phyloP scores from a whole-genome alignment of 2,329 filamentous ascomycete genomes.

The Parasarocladium wereldwijsianum region DNA sequence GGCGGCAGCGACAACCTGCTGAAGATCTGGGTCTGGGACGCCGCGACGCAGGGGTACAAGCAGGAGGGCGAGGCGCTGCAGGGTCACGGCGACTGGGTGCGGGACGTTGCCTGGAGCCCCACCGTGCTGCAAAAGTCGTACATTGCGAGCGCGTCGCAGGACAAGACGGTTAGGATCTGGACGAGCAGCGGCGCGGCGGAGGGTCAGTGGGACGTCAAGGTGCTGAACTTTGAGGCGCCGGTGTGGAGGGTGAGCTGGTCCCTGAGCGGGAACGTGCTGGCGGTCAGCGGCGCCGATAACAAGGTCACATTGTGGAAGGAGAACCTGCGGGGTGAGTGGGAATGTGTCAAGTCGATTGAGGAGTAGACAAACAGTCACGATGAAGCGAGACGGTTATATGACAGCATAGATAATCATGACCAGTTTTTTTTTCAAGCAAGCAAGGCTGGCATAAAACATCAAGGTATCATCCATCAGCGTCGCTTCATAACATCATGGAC shows the following conservation, averaged over 20 bases:
- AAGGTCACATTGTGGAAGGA: conserved; percentile 98
- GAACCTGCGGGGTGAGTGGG: conserved; percentile 91
- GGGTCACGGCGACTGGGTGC: conserved; percentile 91
- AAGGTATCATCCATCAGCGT: no score
- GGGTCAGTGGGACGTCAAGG: conserved; percentile 71
- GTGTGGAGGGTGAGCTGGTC: conserved; percentile 98
- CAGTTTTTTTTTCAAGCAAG: conserved; percentile 2
- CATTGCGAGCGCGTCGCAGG: conserved; percentile 88
- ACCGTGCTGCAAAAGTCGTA: conserved; percentile 92
- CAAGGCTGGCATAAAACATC: no score
- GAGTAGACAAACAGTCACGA: conserved; percentile 39
- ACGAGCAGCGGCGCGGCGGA: conserved; percentile 51
- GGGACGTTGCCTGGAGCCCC: conserved; percentile 93
- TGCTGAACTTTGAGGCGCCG: conserved; percentile 73
- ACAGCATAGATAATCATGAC: conserved; percentile 3
- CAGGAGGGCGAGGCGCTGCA: conserved; percentile 49
- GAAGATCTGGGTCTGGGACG: conserved; percentile 81
- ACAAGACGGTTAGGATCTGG: conserved; percentile 97
- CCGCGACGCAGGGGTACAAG: conserved; percentile 44
- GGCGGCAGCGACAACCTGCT: conserved; percentile 88
- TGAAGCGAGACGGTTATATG: conserved; percentile 2
- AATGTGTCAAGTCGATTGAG: conserved; percentile 92
- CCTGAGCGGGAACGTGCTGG: conserved; percentile 88
- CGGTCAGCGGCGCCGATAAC: conserved; percentile 88
- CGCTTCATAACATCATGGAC: no score